Evolutionary conservation across 2,329 filamentous ascomycete species (phyloP).

Genomic region (Neophaeococcomyces aloes): DNA sequence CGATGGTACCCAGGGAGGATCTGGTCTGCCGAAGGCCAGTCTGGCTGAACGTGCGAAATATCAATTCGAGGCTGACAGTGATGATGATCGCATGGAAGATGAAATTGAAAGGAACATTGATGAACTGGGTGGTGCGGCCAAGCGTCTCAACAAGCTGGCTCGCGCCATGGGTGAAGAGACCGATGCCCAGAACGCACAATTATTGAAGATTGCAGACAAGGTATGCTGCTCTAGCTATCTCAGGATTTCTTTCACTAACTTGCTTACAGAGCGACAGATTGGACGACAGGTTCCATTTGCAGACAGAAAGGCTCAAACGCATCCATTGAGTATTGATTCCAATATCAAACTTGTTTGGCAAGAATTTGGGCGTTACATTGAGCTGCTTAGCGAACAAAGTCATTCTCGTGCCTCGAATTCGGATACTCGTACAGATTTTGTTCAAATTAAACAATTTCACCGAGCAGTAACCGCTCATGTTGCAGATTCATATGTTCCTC

Average conservation of each 20-base stretch:
- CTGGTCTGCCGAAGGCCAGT: conserved; percentile 31
- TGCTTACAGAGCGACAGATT: conserved; percentile 20
- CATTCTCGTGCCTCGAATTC: too few relatives aligned
- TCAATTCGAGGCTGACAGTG: conserved; percentile 65
- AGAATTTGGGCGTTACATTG: too few relatives aligned
- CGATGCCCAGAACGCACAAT: conserved; percentile 64
- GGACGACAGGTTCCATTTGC: conserved; percentile 20
- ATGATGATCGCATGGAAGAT: conserved; percentile 58
- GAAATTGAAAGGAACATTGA: conserved; percentile 60
- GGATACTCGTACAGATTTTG: too few relatives aligned
- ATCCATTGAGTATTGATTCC: conserved; percentile 12
- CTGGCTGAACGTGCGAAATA: conserved; percentile 60
- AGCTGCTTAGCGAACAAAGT: too few relatives aligned
- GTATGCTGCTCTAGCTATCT: conserved; percentile 33
- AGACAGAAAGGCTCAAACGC: conserved; percentile 21
- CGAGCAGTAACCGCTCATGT: too few relatives aligned
- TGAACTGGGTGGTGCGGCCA: conserved; percentile 50
- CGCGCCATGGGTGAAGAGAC: conserved; percentile 65
- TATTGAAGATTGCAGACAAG: conserved; percentile 70
- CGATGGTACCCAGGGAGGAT: conserved; percentile 41
- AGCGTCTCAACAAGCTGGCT: conserved; percentile 62
- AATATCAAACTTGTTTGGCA: too few relatives aligned
- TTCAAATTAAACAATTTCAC: too few relatives aligned
- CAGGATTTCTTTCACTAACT: conserved; percentile 7
- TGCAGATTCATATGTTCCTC: too few relatives aligned